These are phyloP conservation scores for Lactuca sativa DNA, from an alignment of 129 eudicot species.

Conservation along the genomic window DNA sequence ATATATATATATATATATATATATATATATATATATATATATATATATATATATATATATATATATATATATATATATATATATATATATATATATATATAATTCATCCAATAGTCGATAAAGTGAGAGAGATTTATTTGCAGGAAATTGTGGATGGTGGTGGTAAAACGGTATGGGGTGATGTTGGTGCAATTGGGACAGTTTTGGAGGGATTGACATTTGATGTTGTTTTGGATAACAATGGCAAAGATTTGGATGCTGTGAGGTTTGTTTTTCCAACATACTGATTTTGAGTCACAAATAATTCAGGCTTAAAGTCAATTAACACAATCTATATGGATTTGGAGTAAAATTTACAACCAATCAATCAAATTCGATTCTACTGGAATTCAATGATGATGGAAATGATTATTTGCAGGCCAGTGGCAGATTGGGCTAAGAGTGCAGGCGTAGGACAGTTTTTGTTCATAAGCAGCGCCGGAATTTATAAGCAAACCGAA, in stretches of 20 bases:
- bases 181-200: slow-evolving; percentile 73
- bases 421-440: slow-evolving; percentile 97
- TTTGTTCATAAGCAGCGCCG: slow-evolving; percentile 94
- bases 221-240: slow-evolving; percentile 94
- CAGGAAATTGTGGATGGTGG: slow-evolving; percentile 95
- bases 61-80: background rate
- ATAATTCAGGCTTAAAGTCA: background rate
- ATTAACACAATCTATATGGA: background rate
- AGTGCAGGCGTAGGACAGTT: slow-evolving; percentile 72
- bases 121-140: background rate
- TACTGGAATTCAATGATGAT: no score
- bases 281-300: background rate
- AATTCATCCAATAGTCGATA: background rate
- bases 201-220: slow-evolving; percentile 76
- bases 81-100: background rate
- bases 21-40: background rate
- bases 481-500: slow-evolving; percentile 88
- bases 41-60: background rate
- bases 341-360: background rate
- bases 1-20: background rate
- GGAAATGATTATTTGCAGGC: slow-evolving; percentile 38
- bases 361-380: no score
- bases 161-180: slow-evolving; percentile 93
- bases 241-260: slow-evolving; percentile 94
- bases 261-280: slow-evolving; percentile 55